Evolutionary conservation across 2,329 filamentous ascomycete species (phyloP).

Genomic region (Apiospora arundinis): DNA sequence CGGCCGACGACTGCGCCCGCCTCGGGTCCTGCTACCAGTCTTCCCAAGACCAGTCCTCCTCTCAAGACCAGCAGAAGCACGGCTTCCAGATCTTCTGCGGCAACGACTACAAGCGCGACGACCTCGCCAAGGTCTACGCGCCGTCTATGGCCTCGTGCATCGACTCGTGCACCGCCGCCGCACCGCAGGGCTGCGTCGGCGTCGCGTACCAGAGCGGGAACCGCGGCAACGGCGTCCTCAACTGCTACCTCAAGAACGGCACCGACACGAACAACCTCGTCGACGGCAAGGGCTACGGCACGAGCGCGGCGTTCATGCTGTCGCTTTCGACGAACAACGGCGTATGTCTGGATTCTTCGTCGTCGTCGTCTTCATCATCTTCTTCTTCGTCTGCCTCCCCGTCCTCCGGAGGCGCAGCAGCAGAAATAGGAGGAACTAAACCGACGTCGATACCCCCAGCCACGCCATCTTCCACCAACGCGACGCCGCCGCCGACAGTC

Average conservation of each 20-base stretch:
- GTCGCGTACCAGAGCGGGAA: conserved; percentile 4
- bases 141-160: background rate
- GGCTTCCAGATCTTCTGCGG: background rate
- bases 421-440: background rate
- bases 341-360: background rate
- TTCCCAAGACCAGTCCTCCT: too few relatives aligned
- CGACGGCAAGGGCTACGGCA: background rate
- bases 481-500: background rate
- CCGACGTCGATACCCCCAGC: background rate
- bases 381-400: background rate
- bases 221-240: background rate
- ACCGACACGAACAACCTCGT: background rate
- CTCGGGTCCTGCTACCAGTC: background rate
- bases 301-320: conserved; percentile 5
- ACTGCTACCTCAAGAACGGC: conserved; percentile 11
- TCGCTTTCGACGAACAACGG: background rate
- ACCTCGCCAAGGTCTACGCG: background rate
- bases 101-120: background rate
- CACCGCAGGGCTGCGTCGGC: background rate
- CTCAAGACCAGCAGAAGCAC: background rate
- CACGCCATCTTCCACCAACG: background rate
- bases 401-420: background rate
- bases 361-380: background rate
- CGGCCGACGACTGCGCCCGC: background rate
- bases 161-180: background rate